These are phyloP conservation scores for Mycena maculata DNA, from an alignment of 768 basidiomycete species.

Conservation along the genomic window DNA sequence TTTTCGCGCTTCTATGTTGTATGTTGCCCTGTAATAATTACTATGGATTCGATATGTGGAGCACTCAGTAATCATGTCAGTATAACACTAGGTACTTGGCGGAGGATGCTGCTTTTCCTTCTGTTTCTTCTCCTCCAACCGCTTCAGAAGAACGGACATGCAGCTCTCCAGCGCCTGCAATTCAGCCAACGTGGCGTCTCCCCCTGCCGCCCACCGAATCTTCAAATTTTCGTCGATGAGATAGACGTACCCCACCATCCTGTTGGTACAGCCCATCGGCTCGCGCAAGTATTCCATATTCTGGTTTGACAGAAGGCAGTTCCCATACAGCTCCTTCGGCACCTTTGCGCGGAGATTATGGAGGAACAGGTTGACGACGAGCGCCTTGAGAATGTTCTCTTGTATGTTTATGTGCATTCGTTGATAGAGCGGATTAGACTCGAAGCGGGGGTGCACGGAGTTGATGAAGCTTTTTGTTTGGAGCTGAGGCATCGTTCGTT, in stretches of 20 bases:
- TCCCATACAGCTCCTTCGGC: slow-evolving; percentile 71
- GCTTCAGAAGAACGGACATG: slow-evolving; percentile 72
- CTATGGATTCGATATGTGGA: neutral
- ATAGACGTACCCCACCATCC: slow-evolving; percentile 91
- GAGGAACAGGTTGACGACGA: slow-evolving; percentile 89
- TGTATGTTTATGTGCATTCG: slow-evolving; percentile 92
- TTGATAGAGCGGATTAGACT: slow-evolving; percentile 70
- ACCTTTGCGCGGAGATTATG: slow-evolving; percentile 75
- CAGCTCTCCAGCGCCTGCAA: slow-evolving; percentile 75
- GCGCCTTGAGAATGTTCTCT: slow-evolving; percentile 91
- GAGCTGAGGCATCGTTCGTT: slow-evolving; percentile 58
- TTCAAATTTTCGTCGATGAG: slow-evolving; percentile 87
- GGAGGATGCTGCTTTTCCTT: slow-evolving; percentile 32
- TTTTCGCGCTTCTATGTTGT: neutral
- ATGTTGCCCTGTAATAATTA: neutral
- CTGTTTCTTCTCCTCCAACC: slow-evolving; percentile 55
- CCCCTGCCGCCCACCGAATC: slow-evolving; percentile 94
- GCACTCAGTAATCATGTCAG: too few relatives aligned
- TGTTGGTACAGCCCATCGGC: slow-evolving; percentile 89
- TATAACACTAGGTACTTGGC: too few relatives aligned
- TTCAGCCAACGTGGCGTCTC: slow-evolving; percentile 84
- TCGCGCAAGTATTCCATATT: slow-evolving; percentile 89
- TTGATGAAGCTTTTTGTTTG: slow-evolving; percentile 80
- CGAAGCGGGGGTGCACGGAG: slow-evolving; percentile 64
- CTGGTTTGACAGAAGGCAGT: slow-evolving; percentile 84